These are phyloP conservation scores for Citrullus amarus DNA, from an alignment of 306 rosid species.

Conservation along the genomic window DNA sequence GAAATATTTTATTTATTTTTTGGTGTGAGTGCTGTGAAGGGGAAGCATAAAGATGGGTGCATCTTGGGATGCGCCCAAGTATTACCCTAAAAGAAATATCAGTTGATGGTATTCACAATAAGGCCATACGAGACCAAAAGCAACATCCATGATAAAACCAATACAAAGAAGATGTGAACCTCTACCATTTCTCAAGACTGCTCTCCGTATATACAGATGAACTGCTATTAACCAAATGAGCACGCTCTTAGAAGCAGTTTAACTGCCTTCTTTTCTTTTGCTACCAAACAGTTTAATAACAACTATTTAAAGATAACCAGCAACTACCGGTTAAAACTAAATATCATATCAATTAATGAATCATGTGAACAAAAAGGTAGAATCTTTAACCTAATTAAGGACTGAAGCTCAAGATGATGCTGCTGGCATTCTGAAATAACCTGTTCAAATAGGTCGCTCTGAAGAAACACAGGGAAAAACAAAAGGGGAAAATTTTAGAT, in stretches of 20 bases:
- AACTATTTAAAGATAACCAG: background rate
- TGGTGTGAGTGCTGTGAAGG: too few species aligned
- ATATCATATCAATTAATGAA: background rate
- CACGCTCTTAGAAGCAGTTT: background rate
- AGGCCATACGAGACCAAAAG: background rate
- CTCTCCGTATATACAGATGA: background rate
- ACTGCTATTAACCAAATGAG: background rate
- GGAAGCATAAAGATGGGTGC: too few species aligned
- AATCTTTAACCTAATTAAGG: slow-evolving; percentile 28
- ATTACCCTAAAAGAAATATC: background rate
- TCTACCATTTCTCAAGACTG: background rate
- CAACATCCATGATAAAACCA: background rate
- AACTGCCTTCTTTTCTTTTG: background rate
- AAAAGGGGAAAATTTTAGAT: background rate
- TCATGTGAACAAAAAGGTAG: background rate
- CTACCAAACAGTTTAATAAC: background rate
- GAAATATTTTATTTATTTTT: too few species aligned
- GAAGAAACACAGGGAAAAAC: slow-evolving; percentile 2
- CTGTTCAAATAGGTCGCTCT: slow-evolving; percentile 36
- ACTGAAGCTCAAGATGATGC: slow-evolving; percentile 37
- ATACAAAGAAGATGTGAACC: background rate
- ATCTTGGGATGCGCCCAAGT: too few species aligned
- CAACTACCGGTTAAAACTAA: background rate
- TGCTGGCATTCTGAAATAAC: slow-evolving; percentile 38
- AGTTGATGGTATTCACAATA: background rate